Base-by-base conservation (phyloP, 768 basidiomycete genomes). In the Mycena venus region DNA sequence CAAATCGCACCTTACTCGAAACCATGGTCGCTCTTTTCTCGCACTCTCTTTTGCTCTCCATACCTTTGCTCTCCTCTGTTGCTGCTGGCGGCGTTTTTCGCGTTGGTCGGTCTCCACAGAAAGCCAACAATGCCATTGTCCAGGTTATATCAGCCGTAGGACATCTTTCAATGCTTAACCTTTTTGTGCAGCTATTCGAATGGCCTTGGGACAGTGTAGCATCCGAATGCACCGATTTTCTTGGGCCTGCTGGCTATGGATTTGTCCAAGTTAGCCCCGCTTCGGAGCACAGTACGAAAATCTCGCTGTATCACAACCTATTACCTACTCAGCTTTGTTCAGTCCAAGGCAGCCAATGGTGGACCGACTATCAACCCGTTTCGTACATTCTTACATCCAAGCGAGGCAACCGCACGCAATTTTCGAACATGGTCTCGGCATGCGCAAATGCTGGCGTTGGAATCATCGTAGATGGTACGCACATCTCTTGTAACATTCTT, bases 331-430 rank as follows among this genome's bases (percentile, higher is more conserved):
- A 19, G 11, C 36, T 36, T 55, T 25, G 14, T 44, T 15, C 71
- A 72, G 71, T 87, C 44, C 73, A 75, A 34, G 87, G 87, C 15
- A 4, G 73, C 14, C 78, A 86, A 70, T 88, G 88, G 88, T 88
- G 86, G 86, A 88, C 88, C 0, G 88, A 88, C 73, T 88, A 89
- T 73, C 88, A 88, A 70, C 83, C 84, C 5, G 87, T 88, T 1
- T 87, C 86, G 11, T 87, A 88, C 75, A 86, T 32, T 15, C 76
- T 88, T 47, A 85, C 81, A 0, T 86, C 85, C 10, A 88, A 88
- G 77, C 84, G 86, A 0, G 88, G 88, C 4, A 77, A 82, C 53
- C 83, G 85, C 19, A 44, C 68, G 6, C 83, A 88, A 56, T 88
- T 67, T 19, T 40, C 66, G 12, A 44, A 47, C 19, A 73, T 73